Conservation (phyloP, 176 grass and related monocot species). For the Poa pratensis region DNA sequence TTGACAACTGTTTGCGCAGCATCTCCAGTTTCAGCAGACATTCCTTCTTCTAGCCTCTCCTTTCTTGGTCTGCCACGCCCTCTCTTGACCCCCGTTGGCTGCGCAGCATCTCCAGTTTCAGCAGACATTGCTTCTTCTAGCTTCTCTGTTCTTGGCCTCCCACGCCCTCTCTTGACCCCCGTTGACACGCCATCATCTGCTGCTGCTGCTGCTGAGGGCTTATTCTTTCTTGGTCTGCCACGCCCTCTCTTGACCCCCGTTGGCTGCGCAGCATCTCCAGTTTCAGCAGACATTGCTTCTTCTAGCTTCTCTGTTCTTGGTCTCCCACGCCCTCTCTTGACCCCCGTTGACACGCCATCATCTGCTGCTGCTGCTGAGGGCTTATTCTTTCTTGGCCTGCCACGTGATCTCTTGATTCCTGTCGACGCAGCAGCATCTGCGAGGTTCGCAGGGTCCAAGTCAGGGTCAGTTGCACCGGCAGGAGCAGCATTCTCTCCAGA, state of each 20-base stretch:
- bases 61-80: slow-evolving; percentile 45
- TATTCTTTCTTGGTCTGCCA: slow-evolving; percentile 48
- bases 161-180: no score
- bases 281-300: neutral
- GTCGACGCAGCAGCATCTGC: neutral
- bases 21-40: neutral
- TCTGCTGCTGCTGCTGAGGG: neutral
- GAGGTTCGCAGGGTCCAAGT: no score
- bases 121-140: neutral
- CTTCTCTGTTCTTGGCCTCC: no score
- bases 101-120: neutral
- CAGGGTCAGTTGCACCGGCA: no score
- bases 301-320: no score
- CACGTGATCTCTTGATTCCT: neutral
- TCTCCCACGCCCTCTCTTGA: no score
- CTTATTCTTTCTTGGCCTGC: neutral
- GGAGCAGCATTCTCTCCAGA: no score
- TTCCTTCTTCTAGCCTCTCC: neutral
- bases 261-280: neutral
- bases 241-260: neutral
- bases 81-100: neutral
- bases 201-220: no score
- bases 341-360: no score
- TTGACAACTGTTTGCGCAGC: neutral
- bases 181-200: no score